Evolutionary conservation across 2,329 filamentous ascomycete genomes (phyloP).

Genomic region (Penicillium sp.): DNA sequence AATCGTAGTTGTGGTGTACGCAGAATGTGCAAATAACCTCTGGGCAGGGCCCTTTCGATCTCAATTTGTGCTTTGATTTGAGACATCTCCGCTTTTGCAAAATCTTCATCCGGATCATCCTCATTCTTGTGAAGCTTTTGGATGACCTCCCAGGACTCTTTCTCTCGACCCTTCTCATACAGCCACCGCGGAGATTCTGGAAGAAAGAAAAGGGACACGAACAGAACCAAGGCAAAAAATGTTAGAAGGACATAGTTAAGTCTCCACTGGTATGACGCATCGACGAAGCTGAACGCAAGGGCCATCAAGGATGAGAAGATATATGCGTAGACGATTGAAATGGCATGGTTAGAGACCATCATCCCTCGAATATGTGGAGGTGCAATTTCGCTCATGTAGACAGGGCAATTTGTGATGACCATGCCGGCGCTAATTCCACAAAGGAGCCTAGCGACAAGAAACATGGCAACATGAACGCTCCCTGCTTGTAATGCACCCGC

Average conservation of each 20-base stretch:
- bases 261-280: neutral
- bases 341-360: no score
- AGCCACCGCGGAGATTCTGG: neutral
- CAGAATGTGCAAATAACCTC: neutral
- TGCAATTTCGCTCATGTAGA: no score
- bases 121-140: neutral
- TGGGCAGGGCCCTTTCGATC: neutral
- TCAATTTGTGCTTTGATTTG: neutral
- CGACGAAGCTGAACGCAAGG: neutral
- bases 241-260: neutral
- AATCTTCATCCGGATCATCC: neutral
- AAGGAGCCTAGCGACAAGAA: slow-evolving; percentile 49
- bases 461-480: slow-evolving; percentile 35
- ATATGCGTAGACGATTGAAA: no score
- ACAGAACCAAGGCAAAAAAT: neutral
- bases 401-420: slow-evolving; percentile 18
- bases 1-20: neutral
- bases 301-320: no score
- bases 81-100: neutral
- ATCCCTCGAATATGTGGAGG: no score
- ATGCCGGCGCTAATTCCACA: slow-evolving; percentile 49
- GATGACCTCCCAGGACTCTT: neutral
- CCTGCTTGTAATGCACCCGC: slow-evolving; percentile 34
- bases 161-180: neutral
- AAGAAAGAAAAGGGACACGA: neutral